phyloP scores from a whole-genome alignment of 768 basidiomycete species.

The Paxillus involutus region DNA sequence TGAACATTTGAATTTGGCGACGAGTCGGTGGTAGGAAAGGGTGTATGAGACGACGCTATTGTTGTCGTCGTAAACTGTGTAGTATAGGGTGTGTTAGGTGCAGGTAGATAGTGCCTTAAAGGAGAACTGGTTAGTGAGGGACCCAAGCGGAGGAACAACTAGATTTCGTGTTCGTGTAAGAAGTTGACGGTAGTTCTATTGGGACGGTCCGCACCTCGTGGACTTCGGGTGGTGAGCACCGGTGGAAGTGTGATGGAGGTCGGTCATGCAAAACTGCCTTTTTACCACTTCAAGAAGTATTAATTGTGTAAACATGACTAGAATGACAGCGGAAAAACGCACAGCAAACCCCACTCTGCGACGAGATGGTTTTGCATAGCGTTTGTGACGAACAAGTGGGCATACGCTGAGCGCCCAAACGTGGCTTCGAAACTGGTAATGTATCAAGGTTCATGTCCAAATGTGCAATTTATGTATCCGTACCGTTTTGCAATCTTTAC shows the following conservation, averaged over 20 bases:
- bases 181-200: background rate
- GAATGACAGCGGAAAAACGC: slow-evolving; percentile 28
- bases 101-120: slow-evolving; percentile 53
- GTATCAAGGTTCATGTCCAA: slow-evolving; percentile 4
- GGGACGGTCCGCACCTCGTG: slow-evolving; percentile 61
- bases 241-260: slow-evolving; percentile 83
- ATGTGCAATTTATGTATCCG: background rate
- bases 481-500: slow-evolving; percentile 78
- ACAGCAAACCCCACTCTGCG: slow-evolving; percentile 77
- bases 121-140: slow-evolving; percentile 34
- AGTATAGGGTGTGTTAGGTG: slow-evolving; percentile 51
- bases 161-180: background rate
- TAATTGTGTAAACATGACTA: background rate
- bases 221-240: slow-evolving; percentile 62
- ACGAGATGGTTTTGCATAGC: slow-evolving; percentile 79
- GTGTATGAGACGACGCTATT: slow-evolving; percentile 17
- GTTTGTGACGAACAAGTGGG: slow-evolving; percentile 90
- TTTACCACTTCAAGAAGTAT: slow-evolving; percentile 54
- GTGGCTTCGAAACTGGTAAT: slow-evolving; percentile 71
- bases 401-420: slow-evolving; percentile 81
- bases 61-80: slow-evolving; percentile 57
- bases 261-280: slow-evolving; percentile 84
- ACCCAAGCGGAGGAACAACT: slow-evolving; percentile 55
- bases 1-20: slow-evolving; percentile 15
- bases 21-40: slow-evolving; percentile 32